Percentiles rank a stretch among this genome's conserved stretches.
Conservation (phyloP, 768 basidiomycete genomes). For the Kwoniella dendrophila region DNA sequence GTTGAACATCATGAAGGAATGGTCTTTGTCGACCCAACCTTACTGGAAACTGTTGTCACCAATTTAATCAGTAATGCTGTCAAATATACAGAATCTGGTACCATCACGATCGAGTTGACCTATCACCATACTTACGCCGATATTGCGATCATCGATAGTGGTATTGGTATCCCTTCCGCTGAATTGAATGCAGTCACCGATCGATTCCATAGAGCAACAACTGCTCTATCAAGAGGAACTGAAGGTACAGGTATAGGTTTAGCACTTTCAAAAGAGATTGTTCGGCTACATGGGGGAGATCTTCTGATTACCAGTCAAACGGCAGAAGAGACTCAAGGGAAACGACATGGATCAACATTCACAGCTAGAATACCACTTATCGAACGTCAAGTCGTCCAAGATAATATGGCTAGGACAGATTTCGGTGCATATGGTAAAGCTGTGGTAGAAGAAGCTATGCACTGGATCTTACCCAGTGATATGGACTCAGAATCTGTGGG, state of each 20-base stretch:
- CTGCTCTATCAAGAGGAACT: slow-evolving; percentile 34
- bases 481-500: slow-evolving; percentile 30
- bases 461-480: slow-evolving; percentile 36
- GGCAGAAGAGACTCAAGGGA: slow-evolving; percentile 37
- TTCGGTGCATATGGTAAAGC: slow-evolving; percentile 47
- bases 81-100: slow-evolving; percentile 43
- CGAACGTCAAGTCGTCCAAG: slow-evolving; percentile 7
- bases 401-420: neutral
- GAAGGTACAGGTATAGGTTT: slow-evolving; percentile 57
- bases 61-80: slow-evolving; percentile 31
- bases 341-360: slow-evolving; percentile 29
- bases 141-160: slow-evolving; percentile 55
- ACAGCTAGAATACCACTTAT: slow-evolving; percentile 30
- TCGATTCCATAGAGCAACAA: slow-evolving; percentile 54
- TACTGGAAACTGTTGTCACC: slow-evolving; percentile 27
- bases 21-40: slow-evolving; percentile 30
- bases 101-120: slow-evolving; percentile 17
- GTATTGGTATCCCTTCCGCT: slow-evolving; percentile 54
- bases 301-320: slow-evolving; percentile 47
- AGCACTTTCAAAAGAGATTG: slow-evolving; percentile 49
- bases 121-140: slow-evolving; percentile 36
- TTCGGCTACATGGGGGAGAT: slow-evolving; percentile 54
- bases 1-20: slow-evolving; percentile 21
- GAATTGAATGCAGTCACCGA: slow-evolving; percentile 50
- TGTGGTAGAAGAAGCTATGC: slow-evolving; percentile 55